These are phyloP conservation scores for Cyberlindnera nakhonratchasimensis DNA, from an alignment of 805 yeast species.

Conservation along the genomic window DNA sequence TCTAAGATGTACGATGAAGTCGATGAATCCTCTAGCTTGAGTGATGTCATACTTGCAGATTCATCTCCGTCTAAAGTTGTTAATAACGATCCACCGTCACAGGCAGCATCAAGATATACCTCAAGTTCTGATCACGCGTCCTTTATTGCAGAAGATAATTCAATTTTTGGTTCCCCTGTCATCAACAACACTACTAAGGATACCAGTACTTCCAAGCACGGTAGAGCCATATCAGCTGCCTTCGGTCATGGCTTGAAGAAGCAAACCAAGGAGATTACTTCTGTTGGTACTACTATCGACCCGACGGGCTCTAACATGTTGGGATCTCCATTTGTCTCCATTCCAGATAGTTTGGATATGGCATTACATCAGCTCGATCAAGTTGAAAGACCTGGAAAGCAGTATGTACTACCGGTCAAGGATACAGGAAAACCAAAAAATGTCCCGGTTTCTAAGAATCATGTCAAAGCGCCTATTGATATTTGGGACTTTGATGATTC, in stretches of 20 bases:
- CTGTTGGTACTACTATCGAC: not conserved
- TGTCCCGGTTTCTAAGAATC: not conserved
- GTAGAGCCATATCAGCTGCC: slow-evolving; percentile 17
- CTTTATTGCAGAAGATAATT: not conserved
- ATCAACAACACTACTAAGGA: slow-evolving; percentile 23
- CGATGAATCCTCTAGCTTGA: slow-evolving; percentile 6
- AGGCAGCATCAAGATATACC: not conserved
- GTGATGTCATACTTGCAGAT: not conserved
- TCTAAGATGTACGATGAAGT: slow-evolving; percentile 9
- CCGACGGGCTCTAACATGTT: not conserved
- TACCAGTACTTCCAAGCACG: slow-evolving; percentile 15
- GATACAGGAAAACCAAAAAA: not conserved
- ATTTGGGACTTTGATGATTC: slow-evolving; percentile 27
- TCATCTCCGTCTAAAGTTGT: not conserved
- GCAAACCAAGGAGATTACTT: too few species aligned
- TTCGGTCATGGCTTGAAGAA: not conserved
- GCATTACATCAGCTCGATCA: slow-evolving; percentile 2
- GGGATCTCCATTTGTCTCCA: not conserved
- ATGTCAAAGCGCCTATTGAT: slow-evolving; percentile 9
- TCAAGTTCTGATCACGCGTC: not conserved
- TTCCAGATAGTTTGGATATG: slow-evolving; percentile 16
- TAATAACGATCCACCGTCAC: not conserved
- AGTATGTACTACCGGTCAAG: not conserved
- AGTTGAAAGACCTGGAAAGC: not conserved
- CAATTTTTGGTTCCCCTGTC: slow-evolving; percentile 16